phyloP scores from a whole-genome alignment of 2,329 filamentous ascomycete genomes.

The Fusarium sterilihyphosum region DNA sequence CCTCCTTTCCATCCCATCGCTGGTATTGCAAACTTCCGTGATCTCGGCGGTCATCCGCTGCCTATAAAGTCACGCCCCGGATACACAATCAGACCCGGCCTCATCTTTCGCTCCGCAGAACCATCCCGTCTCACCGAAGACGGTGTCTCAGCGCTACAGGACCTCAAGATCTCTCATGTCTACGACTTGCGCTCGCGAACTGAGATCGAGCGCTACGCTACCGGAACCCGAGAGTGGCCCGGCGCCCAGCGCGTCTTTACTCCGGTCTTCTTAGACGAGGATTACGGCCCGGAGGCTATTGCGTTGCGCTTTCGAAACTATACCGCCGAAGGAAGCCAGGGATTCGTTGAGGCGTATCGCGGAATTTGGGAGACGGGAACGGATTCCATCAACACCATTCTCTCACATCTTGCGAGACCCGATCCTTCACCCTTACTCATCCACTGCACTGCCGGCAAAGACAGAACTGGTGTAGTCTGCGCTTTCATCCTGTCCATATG shows the following conservation, averaged over 20 bases:
- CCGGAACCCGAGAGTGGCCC: slow-evolving; percentile 46
- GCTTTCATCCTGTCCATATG: slow-evolving; percentile 73
- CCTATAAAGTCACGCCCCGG: slow-evolving; percentile 58
- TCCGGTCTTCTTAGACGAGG: slow-evolving; percentile 71
- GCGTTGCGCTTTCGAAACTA: slow-evolving; percentile 71
- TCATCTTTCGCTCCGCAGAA: slow-evolving; percentile 77
- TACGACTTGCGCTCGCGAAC: slow-evolving; percentile 74
- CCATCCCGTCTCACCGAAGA: slow-evolving; percentile 65
- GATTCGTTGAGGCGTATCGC: slow-evolving; percentile 71
- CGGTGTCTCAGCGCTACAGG: slow-evolving; percentile 61
- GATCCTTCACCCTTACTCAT: slow-evolving; percentile 65
- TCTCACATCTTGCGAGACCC: slow-evolving; percentile 63
- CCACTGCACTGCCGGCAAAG: slow-evolving; percentile 82
- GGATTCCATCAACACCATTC: slow-evolving; percentile 60
- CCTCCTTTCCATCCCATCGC: slow-evolving; percentile 62
- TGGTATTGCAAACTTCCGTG: slow-evolving; percentile 75
- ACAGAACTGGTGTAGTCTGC: slow-evolving; percentile 76
- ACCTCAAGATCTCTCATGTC: slow-evolving; percentile 69
- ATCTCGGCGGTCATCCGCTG: slow-evolving; percentile 69
- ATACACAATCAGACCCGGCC: slow-evolving; percentile 63
- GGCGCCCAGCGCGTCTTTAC: slow-evolving; percentile 63
- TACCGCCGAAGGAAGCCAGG: slow-evolving; percentile 62
- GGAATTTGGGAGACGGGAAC: slow-evolving; percentile 67
- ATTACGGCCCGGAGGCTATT: slow-evolving; percentile 70
- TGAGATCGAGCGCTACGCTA: slow-evolving; percentile 63